These are phyloP conservation scores for Exophiala phaeomuriformis DNA, from an alignment of 2,329 filamentous ascomycete genomes.

Conservation along the genomic window DNA sequence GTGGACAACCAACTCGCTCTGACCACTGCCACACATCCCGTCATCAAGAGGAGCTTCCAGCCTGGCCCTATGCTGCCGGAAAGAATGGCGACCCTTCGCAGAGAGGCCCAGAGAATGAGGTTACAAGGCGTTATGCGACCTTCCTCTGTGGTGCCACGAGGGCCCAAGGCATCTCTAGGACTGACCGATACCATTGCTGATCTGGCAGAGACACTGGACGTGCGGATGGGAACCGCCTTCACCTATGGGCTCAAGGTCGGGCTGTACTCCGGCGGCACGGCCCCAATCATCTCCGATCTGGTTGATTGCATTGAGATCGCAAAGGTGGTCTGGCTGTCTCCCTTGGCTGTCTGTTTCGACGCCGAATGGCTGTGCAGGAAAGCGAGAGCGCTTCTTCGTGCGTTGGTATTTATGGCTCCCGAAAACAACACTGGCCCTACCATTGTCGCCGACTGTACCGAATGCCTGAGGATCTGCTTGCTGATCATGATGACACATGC, in stretches of 20 bases:
- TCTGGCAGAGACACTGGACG: constrained; percentile 15
- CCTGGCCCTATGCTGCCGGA: constrained; percentile 23
- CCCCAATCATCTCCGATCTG: constrained; percentile 12
- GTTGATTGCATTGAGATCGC: constrained; percentile 24
- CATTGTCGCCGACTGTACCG: constrained; percentile 12
- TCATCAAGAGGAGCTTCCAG: constrained; percentile 16
- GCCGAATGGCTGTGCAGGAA: constrained; percentile 25
- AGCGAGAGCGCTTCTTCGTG: constrained; percentile 17
- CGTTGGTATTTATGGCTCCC: constrained; percentile 15
- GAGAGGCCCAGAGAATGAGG: constrained; percentile 15
- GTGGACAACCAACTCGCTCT: constrained; percentile 23
- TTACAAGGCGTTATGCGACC: constrained; percentile 12
- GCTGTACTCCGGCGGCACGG: constrained; percentile 8
- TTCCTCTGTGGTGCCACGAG: constrained; percentile 1
- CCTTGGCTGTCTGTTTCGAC: constrained; percentile 22
- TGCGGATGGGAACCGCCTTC: constrained; percentile 21
- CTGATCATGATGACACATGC: constrained; percentile 23
- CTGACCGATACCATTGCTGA: constrained; percentile 20
- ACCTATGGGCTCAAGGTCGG: constrained; percentile 10
- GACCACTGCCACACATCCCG: constrained; percentile 13
- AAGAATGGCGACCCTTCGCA: constrained; percentile 16
- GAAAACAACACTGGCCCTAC: constrained; percentile 13
- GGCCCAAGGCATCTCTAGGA: constrained; percentile 9
- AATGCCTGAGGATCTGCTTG: constrained; percentile 12
- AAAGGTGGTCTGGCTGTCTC: constrained; percentile 23